These are phyloP conservation scores for Rosa chinensis DNA, from an alignment of 306 rosid genomes.

Conservation along the genomic window DNA sequence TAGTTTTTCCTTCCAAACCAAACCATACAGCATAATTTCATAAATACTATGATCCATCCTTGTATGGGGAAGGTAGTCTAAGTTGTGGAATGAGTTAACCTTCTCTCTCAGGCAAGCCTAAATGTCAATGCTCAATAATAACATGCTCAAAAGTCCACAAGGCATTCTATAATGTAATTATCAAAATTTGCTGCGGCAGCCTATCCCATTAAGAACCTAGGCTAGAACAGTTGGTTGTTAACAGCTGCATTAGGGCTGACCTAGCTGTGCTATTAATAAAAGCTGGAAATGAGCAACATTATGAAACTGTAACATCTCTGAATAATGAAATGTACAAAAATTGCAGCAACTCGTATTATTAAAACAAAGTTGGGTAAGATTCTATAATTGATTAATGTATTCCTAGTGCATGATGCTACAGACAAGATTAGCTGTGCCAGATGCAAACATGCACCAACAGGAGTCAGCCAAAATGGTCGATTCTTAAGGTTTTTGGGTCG, in stretches of 20 bases:
- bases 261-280: background rate
- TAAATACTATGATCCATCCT: background rate
- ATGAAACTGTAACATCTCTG: background rate
- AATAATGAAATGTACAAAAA: background rate
- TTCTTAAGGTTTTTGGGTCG: constrained; percentile 23
- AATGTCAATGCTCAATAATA: background rate
- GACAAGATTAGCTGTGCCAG: constrained; percentile 29
- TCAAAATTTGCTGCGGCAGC: background rate
- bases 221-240: background rate
- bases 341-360: background rate
- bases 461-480: constrained; percentile 27
- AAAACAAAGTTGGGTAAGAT: constrained; percentile 13
- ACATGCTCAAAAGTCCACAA: background rate
- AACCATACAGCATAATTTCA: background rate
- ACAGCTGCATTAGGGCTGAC: constrained; percentile 5
- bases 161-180: background rate
- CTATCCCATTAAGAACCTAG: background rate
- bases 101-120: background rate
- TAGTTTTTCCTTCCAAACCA: background rate
- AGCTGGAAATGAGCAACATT: background rate
- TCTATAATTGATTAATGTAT: background rate
- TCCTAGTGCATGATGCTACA: constrained; percentile 3
- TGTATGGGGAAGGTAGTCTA: background rate
- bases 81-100: background rate
- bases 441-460: constrained; percentile 24